phyloP scores from a whole-genome alignment of 306 rosid species.

The Lathyrus sativus region DNA sequence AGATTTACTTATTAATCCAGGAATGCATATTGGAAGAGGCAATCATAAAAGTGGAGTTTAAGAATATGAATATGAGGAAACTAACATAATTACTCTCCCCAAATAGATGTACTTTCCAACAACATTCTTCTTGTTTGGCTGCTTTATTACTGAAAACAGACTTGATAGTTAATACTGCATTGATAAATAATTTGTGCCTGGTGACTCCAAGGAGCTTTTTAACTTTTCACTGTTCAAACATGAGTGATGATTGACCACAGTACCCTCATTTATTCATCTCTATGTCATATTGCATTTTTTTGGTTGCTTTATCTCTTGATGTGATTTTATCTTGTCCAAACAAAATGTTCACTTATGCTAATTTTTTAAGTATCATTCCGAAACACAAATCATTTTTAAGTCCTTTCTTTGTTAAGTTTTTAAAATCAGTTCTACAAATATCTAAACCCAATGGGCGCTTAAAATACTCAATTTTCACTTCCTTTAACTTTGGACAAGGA shows the following conservation, averaged over 20 bases:
- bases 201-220: constrained; percentile 8
- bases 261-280: constrained; percentile 5
- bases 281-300: background rate
- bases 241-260: constrained; percentile 25
- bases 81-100: background rate
- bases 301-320: constrained; percentile 5
- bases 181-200: background rate
- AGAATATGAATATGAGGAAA: background rate
- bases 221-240: constrained; percentile 10
- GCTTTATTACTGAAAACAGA: constrained; percentile 8
- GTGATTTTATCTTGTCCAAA: background rate
- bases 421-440: background rate
- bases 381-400: constrained; percentile 1
- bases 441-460: background rate
- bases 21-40: background rate
- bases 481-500: constrained; percentile 1
- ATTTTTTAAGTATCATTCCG: constrained; percentile 14
- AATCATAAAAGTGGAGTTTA: background rate
- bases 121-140: background rate
- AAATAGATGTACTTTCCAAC: constrained; percentile 18
- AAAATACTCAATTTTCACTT: background rate
- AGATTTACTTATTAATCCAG: background rate
- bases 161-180: constrained; percentile 1
- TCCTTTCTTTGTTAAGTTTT: background rate
- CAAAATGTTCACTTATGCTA: constrained; percentile 9